A percentile compares a stretch with the other conserved stretches of the same genome.
Evolutionary conservation across 441 rosid species (phyloP).

Genomic region (Erodium texanum): DNA sequence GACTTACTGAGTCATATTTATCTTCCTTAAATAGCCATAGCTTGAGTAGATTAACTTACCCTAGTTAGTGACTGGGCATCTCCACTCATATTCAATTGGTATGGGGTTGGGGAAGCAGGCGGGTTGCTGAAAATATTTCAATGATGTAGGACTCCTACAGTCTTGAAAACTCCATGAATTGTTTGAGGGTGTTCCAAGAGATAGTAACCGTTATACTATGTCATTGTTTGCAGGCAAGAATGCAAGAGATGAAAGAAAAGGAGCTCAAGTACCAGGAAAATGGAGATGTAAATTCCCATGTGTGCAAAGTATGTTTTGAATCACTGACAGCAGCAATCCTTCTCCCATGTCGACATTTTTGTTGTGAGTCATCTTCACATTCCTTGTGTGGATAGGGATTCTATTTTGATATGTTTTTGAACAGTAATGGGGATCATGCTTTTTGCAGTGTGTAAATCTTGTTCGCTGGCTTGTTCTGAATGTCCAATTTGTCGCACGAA

Average conservation of each 20-base stretch:
- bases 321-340: constrained; percentile 90
- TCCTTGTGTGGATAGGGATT: neutral
- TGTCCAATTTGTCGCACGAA: constrained; percentile 97
- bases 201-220: neutral
- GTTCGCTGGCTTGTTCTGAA: constrained; percentile 94
- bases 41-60: neutral
- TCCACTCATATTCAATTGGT: neutral
- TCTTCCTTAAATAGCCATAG: neutral
- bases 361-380: constrained; percentile 48
- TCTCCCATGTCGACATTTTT: constrained; percentile 96
- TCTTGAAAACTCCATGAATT: neutral
- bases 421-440: neutral
- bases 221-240: constrained; percentile 54
- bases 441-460: constrained; percentile 88
- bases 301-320: constrained; percentile 93
- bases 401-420: constrained; percentile 3
- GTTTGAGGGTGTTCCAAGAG: neutral
- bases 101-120: neutral
- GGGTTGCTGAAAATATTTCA: neutral
- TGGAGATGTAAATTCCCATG: constrained; percentile 79
- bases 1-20: neutral
- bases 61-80: neutral
- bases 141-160: neutral
- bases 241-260: constrained; percentile 95
- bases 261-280: constrained; percentile 57